Percentiles rank a stretch among this genome's conserved stretches.
Evolutionary conservation across 495 filamentous ascomycete genomes (phyloP).

Genomic region (Viridothelium virens): DNA sequence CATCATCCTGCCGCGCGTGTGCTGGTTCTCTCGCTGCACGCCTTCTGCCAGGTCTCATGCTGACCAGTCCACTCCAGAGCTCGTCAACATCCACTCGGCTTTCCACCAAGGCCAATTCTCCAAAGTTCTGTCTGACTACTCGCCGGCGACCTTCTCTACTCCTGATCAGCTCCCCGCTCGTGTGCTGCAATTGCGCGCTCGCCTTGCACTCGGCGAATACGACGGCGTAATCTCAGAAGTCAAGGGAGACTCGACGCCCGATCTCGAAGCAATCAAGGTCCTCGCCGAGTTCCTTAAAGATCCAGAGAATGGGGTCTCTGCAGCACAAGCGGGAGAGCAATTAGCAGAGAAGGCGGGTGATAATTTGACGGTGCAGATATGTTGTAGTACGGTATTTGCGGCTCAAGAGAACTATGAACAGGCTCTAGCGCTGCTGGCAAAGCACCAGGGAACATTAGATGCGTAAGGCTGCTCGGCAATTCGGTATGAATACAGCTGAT

Average conservation of each 20-base stretch:
- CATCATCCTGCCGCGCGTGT: neutral
- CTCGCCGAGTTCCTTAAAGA: slow-evolving; percentile 62
- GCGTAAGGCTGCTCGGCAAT: slow-evolving; percentile 51
- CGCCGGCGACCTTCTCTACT: slow-evolving; percentile 63
- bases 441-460: slow-evolving; percentile 77
- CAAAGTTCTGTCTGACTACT: slow-evolving; percentile 64
- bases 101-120: slow-evolving; percentile 91
- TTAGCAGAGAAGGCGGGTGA: slow-evolving; percentile 57
- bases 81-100: slow-evolving; percentile 89
- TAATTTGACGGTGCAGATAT: slow-evolving; percentile 72
- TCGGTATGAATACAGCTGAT: neutral
- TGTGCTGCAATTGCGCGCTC: slow-evolving; percentile 70
- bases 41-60: slow-evolving; percentile 16
- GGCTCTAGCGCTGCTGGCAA: slow-evolving; percentile 65
- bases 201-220: slow-evolving; percentile 70
- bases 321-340: slow-evolving; percentile 54
- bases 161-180: slow-evolving; percentile 72
- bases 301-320: slow-evolving; percentile 44
- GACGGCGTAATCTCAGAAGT: slow-evolving; percentile 61
- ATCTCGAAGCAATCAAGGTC: slow-evolving; percentile 69
- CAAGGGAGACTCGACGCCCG: slow-evolving; percentile 55
- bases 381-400: slow-evolving; percentile 70
- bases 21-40: slow-evolving; percentile 9
- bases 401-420: slow-evolving; percentile 71
- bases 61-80: slow-evolving; percentile 48